Evolutionary conservation across 768 basidiomycete species (phyloP), one percentile per base, ranked within the genome.

Genomic region (Tylopilus intermedius): DNA sequence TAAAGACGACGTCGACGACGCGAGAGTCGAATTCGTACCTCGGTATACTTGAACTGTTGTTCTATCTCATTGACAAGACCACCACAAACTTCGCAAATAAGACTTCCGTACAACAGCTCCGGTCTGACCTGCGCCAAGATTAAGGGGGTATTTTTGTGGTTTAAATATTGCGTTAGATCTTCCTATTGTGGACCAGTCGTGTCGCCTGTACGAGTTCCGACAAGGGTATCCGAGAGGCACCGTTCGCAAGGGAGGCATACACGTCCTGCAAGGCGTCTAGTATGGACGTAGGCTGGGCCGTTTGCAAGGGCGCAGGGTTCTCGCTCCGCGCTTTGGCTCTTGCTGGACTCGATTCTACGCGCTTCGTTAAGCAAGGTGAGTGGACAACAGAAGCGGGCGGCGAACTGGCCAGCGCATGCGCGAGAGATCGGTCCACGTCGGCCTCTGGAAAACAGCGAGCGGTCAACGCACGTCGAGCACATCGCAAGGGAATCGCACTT

Each of bases 11-110:
- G 59, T 71, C 30, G 3, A 24, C 21, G 14, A 21, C 10, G 11
- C 8, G 3, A 18, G 50, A 2, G 11, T 29, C 1, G 46, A 38
- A 18, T 48, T 64, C 11, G 46, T 59, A 94, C 94, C 77, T 98
- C 96, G 18, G 96, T 99, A 67, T 97, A 98, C 67, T 97, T 99
- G 80, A 99, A 99, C 67, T 99, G 96, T 67, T 99, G 96, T 66
- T 99, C 96, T 45, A 99, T 85, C 64, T 97, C 95, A 50, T 87
- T 82, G 24, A 97, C 30, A 7, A 87, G 74, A 29, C 88, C 90
- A 43, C 82, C 79, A 65, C 96, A 99, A 40, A 86, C 79, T 69
- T 91, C 88, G 62, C 96, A 99, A 44, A 87, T 82, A 67, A 96
- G 98, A 53, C 90, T 94, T 18, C 95, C 96, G 62, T 80, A 94